These are phyloP conservation scores for Citrullus amarus DNA, from an alignment of 306 rosid species.

Conservation along the genomic window DNA sequence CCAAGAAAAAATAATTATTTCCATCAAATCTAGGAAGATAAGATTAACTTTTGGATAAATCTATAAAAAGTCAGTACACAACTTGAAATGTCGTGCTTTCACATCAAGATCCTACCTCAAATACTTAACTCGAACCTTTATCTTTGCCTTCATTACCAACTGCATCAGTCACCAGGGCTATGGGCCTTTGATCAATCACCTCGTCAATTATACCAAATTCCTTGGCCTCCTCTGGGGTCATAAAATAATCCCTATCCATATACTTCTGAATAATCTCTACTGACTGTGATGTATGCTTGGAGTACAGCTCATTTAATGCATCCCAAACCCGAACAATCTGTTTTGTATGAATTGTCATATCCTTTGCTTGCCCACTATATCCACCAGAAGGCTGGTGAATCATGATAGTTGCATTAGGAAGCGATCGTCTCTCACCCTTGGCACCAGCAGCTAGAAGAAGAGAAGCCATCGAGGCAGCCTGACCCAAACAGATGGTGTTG, in stretches of 20 bases:
- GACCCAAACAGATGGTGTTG: constrained; percentile 80
- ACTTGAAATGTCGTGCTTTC: background rate
- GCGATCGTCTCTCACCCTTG: constrained; percentile 85
- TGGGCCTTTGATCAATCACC: constrained; percentile 85
- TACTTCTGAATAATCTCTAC: constrained; percentile 50
- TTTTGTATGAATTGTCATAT: constrained; percentile 76
- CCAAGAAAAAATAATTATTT: background rate
- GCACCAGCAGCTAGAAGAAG: constrained; percentile 89
- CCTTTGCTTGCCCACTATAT: constrained; percentile 92
- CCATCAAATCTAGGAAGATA: background rate
- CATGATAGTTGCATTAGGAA: constrained; percentile 86
- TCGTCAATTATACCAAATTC: constrained; percentile 87
- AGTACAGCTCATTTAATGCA: constrained; percentile 53
- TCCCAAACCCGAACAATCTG: constrained; percentile 87
- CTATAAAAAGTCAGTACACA: background rate
- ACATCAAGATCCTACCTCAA: background rate
- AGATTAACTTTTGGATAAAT: background rate
- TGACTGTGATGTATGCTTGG: constrained; percentile 65
- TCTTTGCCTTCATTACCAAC: constrained; percentile 53
- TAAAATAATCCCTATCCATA: constrained; percentile 85
- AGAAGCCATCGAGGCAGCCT: constrained; percentile 98
- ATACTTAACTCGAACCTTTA: constrained; percentile 20
- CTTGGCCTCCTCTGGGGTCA: constrained; percentile 82
- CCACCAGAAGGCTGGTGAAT: constrained; percentile 98
- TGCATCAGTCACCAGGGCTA: constrained; percentile 78